These are phyloP conservation scores for Actinomucor elegans DNA, from an alignment of 371 early-diverging fungal genomes.

Conservation along the genomic window DNA sequence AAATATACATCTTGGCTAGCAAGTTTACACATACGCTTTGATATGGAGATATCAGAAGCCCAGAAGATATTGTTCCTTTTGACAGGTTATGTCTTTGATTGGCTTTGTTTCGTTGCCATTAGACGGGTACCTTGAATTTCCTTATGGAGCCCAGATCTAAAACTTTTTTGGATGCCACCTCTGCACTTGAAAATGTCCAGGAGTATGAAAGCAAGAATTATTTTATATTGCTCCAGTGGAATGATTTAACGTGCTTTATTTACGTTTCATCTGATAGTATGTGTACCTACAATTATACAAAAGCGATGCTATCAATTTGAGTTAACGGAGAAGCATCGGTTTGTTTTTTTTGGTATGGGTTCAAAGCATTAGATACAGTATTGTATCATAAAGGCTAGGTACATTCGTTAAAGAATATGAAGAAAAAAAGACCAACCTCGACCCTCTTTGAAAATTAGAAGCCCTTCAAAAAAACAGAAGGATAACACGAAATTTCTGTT, in stretches of 20 bases:
- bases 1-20: no score
- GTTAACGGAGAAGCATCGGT: no score
- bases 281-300: not conserved
- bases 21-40: no score
- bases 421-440: not conserved
- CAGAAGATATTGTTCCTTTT: no score
- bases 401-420: no score
- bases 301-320: not conserved
- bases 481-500: not conserved
- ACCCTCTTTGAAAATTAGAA: not conserved
- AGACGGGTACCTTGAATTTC: slow-evolving; percentile 2
- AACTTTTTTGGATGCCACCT: not conserved
- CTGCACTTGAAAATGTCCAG: not conserved
- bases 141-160: not conserved
- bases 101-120: slow-evolving; percentile 3
- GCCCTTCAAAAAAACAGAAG: not conserved
- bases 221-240: not conserved
- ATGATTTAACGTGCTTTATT: no score
- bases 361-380: not conserved
- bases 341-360: no score
- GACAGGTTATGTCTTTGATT: no score
- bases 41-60: no score
- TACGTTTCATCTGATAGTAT: not conserved
- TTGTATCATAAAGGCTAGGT: no score
- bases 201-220: not conserved